phyloP scores from a whole-genome alignment of 805 yeast genomes.

The Saccharomycopsis schoenii region DNA sequence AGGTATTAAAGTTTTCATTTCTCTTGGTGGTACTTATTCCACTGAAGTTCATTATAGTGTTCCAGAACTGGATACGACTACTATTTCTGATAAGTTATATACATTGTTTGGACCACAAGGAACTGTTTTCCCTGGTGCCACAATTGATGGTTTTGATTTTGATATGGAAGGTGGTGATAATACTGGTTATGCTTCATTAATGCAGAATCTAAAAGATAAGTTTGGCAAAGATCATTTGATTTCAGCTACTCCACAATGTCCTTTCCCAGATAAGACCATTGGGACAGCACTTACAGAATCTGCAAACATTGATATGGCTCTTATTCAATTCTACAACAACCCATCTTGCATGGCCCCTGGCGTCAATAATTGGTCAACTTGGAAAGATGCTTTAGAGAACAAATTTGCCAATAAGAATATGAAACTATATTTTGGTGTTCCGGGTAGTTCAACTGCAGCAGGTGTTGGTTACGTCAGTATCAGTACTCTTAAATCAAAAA shows the following conservation, averaged over 20 bases:
- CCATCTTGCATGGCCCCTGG: slow-evolving; percentile 52
- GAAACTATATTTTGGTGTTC: slow-evolving; percentile 46
- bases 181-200: slow-evolving; percentile 57
- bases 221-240: slow-evolving; percentile 47
- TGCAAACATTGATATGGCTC: slow-evolving; percentile 60
- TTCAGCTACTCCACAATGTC: slow-evolving; percentile 91
- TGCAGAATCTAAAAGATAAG: slow-evolving; percentile 26
- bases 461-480: slow-evolving; percentile 5
- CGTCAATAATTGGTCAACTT: slow-evolving; percentile 58
- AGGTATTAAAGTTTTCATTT: slow-evolving; percentile 70
- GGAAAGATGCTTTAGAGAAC: slow-evolving; percentile 54
- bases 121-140: slow-evolving; percentile 42
- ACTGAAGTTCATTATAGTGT: not conserved
- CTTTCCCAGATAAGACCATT: slow-evolving; percentile 65
- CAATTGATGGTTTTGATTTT: slow-evolving; percentile 87
- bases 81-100: slow-evolving; percentile 8
- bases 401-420: slow-evolving; percentile 59
- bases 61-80: slow-evolving; percentile 7
- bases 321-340: slow-evolving; percentile 86
- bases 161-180: slow-evolving; percentile 57
- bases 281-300: slow-evolving; percentile 51
- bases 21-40: slow-evolving; percentile 45
- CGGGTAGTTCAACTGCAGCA: slow-evolving; percentile 24
- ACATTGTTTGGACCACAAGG: slow-evolving; percentile 11
- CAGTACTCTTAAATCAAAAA: slow-evolving; percentile 25